Conservation (phyloP, 2,329 filamentous ascomycete genomes). For the Elsinoe perseae region DNA sequence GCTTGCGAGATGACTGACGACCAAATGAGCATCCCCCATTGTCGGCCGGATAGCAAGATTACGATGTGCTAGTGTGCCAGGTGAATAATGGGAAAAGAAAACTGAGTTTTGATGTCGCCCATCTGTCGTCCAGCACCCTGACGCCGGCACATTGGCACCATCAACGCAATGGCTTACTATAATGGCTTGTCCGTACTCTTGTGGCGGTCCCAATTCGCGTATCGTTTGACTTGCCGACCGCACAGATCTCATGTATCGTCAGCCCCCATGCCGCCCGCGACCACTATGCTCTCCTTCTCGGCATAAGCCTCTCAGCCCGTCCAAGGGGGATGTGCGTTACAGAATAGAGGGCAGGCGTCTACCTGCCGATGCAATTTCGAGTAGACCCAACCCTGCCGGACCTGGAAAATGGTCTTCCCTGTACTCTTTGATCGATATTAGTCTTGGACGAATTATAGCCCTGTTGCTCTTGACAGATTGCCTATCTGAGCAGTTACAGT, state of each 20-base stretch:
- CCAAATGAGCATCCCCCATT: neutral
- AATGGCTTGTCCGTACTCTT: conserved; percentile 2
- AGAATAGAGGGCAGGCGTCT: neutral
- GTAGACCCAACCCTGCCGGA: neutral
- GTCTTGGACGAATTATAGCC: neutral
- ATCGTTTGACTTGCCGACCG: conserved; percentile 9
- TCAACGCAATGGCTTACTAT: conserved; percentile 8
- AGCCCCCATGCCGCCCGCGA: neutral
- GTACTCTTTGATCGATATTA: neutral
- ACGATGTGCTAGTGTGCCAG: neutral
- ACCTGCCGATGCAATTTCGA: neutral
- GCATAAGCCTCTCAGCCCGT: neutral
- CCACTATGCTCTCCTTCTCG: neutral
- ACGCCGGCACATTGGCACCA: conserved; percentile 13
- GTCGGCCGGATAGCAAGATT: neutral
- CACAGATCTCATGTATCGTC: conserved; percentile 11
- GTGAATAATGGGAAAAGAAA: neutral
- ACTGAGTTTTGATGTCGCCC: conserved; percentile 4
- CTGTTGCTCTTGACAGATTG: neutral
- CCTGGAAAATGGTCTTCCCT: conserved; percentile 7
- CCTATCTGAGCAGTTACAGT: conserved; percentile 8
- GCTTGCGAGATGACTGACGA: conserved; percentile 13
- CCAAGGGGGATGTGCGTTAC: neutral
- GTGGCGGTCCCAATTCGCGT: conserved; percentile 5
- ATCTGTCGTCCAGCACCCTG: conserved; percentile 9